These are phyloP conservation scores for Cymodocea nodosa DNA, from an alignment of 116 monocot genomes.

Conservation along the genomic window DNA sequence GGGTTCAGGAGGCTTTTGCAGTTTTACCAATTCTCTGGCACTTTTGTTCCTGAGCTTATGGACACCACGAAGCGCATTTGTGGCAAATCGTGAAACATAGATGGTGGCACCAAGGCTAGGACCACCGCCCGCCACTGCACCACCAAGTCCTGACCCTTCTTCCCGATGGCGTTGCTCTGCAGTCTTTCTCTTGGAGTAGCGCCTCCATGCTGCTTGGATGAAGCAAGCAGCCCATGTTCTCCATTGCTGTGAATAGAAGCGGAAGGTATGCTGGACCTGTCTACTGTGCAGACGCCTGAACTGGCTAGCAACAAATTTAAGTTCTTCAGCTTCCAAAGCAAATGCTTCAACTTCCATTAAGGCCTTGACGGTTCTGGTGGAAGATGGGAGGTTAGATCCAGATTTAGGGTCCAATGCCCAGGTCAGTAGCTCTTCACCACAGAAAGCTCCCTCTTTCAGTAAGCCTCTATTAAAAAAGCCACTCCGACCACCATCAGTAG, in stretches of 20 bases:
- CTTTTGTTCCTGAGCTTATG: conserved; percentile 13
- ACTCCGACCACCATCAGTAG: conserved; percentile 19
- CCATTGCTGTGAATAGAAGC: conserved; percentile 24
- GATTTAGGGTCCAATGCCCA: conserved; percentile 21
- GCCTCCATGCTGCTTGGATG: conserved; percentile 21
- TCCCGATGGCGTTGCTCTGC: conserved; percentile 11
- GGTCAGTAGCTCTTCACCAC: conserved; percentile 16
- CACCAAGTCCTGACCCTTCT: not conserved
- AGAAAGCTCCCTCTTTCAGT: conserved; percentile 17
- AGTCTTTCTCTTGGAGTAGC: conserved; percentile 14
- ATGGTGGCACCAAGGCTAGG: conserved; percentile 14
- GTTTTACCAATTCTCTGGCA: conserved; percentile 10
- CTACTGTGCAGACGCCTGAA: conserved; percentile 17
- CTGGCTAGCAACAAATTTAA: conserved; percentile 16
- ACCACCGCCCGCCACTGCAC: not conserved
- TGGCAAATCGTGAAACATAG: conserved; percentile 12
- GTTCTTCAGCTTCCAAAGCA: conserved; percentile 15
- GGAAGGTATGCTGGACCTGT: conserved; percentile 20
- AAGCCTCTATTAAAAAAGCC: conserved; percentile 12
- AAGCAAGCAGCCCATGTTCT: conserved; percentile 22
- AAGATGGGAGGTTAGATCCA: conserved; percentile 16
- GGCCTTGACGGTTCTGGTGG: conserved; percentile 15
- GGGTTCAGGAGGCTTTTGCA: conserved; percentile 18
- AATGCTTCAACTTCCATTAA: conserved; percentile 20
- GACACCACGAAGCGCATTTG: conserved; percentile 11